These are phyloP conservation scores for Samsoniella hepiali DNA, from an alignment of 2,329 filamentous ascomycete species.

Conservation along the genomic window DNA sequence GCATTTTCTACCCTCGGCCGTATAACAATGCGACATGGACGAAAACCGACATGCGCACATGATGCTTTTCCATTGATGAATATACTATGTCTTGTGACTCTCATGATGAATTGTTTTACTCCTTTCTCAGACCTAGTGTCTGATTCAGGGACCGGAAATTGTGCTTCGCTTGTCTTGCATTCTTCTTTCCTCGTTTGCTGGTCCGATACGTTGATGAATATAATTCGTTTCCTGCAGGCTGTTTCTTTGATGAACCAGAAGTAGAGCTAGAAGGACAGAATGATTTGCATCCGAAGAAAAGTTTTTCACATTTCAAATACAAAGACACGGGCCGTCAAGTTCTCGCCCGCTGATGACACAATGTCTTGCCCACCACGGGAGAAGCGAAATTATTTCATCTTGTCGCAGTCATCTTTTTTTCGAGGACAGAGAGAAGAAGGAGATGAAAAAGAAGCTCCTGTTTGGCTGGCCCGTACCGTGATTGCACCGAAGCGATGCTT, in stretches of 20 bases:
- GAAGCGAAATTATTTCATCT: not conserved
- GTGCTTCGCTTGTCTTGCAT: not conserved
- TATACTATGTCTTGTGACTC: too few species aligned
- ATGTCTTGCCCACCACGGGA: not conserved
- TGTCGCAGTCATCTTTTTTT: not conserved
- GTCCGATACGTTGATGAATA: not conserved
- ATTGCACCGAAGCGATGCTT: not conserved
- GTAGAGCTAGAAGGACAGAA: not conserved
- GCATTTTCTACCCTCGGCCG: too few species aligned
- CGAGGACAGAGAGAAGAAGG: not conserved
- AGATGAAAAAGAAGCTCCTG: not conserved
- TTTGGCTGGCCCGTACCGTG: not conserved
- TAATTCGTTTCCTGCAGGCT: not conserved
- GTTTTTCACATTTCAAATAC: not conserved
- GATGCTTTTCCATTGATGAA: too few species aligned
- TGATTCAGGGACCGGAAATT: not conserved
- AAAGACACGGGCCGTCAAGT: not conserved
- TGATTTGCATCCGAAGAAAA: not conserved
- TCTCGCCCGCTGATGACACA: conserved; percentile 3
- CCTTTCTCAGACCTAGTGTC: too few species aligned
- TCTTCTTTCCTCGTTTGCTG: not conserved
- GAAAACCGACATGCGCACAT: too few species aligned
- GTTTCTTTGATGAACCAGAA: not conserved
- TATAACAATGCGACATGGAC: too few species aligned
- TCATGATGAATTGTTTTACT: not conserved